These are phyloP conservation scores for Trichosporon inkin DNA, from an alignment of 1,284 basidiomycete species.

Conservation along the genomic window DNA sequence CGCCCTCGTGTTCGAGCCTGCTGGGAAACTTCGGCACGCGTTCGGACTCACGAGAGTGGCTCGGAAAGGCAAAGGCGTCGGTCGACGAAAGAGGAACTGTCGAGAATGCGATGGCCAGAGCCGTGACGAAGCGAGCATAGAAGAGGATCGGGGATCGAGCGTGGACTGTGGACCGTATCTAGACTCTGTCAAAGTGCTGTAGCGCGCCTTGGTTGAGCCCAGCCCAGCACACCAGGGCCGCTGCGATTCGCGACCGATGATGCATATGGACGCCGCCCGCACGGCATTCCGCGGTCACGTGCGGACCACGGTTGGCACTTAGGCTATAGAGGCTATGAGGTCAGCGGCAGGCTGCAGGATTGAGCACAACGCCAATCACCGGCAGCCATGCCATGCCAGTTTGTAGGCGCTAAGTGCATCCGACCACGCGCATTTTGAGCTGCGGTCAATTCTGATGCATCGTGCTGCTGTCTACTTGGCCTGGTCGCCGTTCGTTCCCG, in stretches of 20 bases:
- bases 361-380: not conserved
- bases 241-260: not conserved
- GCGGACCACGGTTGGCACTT: not conserved
- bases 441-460: not conserved
- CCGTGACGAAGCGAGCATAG: conserved; percentile 12
- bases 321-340: not conserved
- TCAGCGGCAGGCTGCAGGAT: not conserved
- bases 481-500: not conserved
- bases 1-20: not conserved
- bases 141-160: not conserved
- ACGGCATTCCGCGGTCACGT: conserved; percentile 5
- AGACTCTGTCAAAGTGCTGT: not conserved
- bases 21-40: not conserved
- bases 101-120: conserved; percentile 9
- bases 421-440: not conserved
- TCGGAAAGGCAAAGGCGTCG: not conserved
- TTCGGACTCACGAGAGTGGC: conserved; percentile 7
- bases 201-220: too few species aligned
- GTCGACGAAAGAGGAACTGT: conserved; percentile 1
- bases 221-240: not conserved
- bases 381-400: not conserved
- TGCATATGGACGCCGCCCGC: conserved; percentile 1
- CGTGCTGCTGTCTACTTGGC: not conserved
- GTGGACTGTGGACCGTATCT: not conserved
- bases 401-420: not conserved